Conservation (phyloP, 345 rosid genomes). For the Linum trigynum region DNA sequence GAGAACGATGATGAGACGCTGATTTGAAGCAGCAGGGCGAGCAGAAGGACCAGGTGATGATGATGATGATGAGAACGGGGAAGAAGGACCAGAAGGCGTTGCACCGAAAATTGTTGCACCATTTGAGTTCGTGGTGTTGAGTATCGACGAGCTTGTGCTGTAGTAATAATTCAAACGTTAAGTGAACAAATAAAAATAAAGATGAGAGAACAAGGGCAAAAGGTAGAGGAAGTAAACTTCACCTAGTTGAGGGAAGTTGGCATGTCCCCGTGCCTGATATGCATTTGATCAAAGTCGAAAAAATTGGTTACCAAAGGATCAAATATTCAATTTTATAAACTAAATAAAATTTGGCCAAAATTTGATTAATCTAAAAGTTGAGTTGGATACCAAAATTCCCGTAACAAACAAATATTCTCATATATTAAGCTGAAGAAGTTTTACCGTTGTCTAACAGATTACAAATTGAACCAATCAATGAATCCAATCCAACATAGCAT, state of each 20-base stretch:
- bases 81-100: slow-evolving; percentile 37
- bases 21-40: neutral
- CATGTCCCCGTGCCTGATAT: slow-evolving; percentile 50
- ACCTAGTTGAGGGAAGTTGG: slow-evolving; percentile 57
- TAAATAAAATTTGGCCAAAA: too few species aligned
- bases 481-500: too few species aligned
- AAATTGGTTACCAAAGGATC: too few species aligned
- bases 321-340: too few species aligned
- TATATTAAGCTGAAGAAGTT: too few species aligned
- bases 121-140: slow-evolving; percentile 57
- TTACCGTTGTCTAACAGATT: too few species aligned
- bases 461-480: too few species aligned
- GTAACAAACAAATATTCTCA: too few species aligned
- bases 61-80: slow-evolving; percentile 11
- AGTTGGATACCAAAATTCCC: too few species aligned
- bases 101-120: slow-evolving; percentile 58
- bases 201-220: neutral
- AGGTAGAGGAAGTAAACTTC: neutral
- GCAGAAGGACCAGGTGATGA: neutral
- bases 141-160: slow-evolving; percentile 59
- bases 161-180: neutral
- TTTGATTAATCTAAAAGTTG: too few species aligned
- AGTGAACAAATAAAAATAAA: neutral
- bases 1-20: neutral
- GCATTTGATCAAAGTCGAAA: neutral